Conservation (phyloP, 495 filamentous ascomycete genomes). For the Daldinia bambusicola region DNA sequence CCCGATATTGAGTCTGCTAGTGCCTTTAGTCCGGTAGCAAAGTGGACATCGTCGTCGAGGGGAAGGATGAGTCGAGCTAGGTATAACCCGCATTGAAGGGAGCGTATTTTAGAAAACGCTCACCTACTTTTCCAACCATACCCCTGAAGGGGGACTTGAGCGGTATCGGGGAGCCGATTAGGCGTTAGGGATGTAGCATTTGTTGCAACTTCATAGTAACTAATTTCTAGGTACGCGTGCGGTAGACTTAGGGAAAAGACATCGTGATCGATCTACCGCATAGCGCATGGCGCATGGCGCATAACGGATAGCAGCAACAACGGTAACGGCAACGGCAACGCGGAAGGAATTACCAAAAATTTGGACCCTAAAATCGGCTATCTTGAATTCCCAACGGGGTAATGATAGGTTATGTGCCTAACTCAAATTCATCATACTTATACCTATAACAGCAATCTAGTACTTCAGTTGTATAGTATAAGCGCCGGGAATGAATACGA, state of each 20-base stretch:
- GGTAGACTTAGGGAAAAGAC: neutral
- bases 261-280: neutral
- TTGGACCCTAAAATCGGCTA: slow-evolving; percentile 21
- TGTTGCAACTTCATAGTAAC: neutral
- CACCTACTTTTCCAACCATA: slow-evolving; percentile 3
- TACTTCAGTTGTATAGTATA: neutral
- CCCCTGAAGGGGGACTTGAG: neutral
- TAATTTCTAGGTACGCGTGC: neutral
- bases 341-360: neutral
- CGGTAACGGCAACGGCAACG: neutral
- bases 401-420: neutral
- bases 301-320: too few relatives aligned
- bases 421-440: too few relatives aligned
- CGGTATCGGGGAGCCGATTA: neutral
- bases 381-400: slow-evolving; percentile 11
- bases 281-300: too few relatives aligned
- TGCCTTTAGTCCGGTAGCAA: neutral
- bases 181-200: neutral
- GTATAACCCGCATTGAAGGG: neutral
- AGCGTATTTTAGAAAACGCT: neutral
- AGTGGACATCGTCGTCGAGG: slow-evolving; percentile 6
- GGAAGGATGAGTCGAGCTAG: neutral
- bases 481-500: neutral
- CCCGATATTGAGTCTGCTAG: slow-evolving; percentile 23
- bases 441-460: neutral